These are phyloP conservation scores for Septoria linicola DNA, from an alignment of 2,329 filamentous ascomycete species.

Conservation along the genomic window DNA sequence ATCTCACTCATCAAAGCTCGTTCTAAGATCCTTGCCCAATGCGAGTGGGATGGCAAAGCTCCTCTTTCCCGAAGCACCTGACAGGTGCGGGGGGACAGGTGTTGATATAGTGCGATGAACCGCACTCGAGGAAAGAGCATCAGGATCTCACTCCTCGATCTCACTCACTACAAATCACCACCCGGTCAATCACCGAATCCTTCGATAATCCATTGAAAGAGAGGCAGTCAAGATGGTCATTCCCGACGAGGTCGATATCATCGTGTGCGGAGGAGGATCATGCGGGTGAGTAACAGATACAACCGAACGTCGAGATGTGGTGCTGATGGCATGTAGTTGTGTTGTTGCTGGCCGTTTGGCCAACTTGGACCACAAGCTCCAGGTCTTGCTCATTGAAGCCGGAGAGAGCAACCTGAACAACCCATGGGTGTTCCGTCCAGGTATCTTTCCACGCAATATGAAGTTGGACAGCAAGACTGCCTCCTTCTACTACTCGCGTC, in stretches of 20 bases:
- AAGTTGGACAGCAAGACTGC: slow-evolving; percentile 78
- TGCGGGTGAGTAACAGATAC: slow-evolving; percentile 52
- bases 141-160: slow-evolving; percentile 21
- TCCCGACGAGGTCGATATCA: slow-evolving; percentile 78
- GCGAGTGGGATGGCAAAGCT: slow-evolving; percentile 20
- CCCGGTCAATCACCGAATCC: slow-evolving; percentile 1
- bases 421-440: slow-evolving; percentile 72
- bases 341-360: slow-evolving; percentile 60
- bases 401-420: slow-evolving; percentile 75
- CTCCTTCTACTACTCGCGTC: slow-evolving; percentile 75
- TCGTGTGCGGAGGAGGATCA: slow-evolving; percentile 73
- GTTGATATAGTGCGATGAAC: slow-evolving; percentile 28
- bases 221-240: slow-evolving; percentile 53
- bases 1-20: slow-evolving; percentile 22
- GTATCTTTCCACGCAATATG: slow-evolving; percentile 75
- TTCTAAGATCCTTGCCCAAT: slow-evolving; percentile 20
- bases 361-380: slow-evolving; percentile 72
- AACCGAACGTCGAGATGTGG: slow-evolving; percentile 2
- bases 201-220: slow-evolving; percentile 12
- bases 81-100: slow-evolving; percentile 25
- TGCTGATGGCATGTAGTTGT: slow-evolving; percentile 42
- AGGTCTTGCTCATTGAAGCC: slow-evolving; percentile 68
- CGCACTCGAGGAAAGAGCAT: slow-evolving; percentile 12
- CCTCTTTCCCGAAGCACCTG: slow-evolving; percentile 22
- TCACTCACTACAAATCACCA: slow-evolving; percentile 8